Base-by-base conservation (phyloP, 2,329 filamentous ascomycete genomes). In the Laburnicola sp. region DNA sequence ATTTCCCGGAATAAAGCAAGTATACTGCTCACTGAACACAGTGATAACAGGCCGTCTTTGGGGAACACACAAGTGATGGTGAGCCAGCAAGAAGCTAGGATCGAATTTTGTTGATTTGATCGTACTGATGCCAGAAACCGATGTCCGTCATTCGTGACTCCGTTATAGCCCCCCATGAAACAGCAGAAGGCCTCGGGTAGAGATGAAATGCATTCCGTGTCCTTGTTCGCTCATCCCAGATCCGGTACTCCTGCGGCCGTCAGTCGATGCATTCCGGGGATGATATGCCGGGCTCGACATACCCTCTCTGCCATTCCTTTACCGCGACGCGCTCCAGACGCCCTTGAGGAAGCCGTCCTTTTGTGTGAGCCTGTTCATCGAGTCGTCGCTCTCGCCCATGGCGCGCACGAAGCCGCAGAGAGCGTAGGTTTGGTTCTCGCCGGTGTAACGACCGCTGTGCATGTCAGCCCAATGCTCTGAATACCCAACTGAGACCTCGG, bases 321-420 rank as follows among this genome's bases (percentile, higher is more conserved):
- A 83, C 70, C 82, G 74, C 70, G 74, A 78, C 64, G 85, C 88
- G 80, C 42, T 45, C 42, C 42, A 45, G 22, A 45, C 42, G 22
- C 36, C 36, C 21, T 45, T 25, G 9, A 45, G 31, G 11, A 45
- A 32, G 2, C 42, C 42, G 16, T 11, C 22, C 32, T 45, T 31
- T 25, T 45, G 42, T 11, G 42, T 32, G n/a, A 45, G 32, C 23
- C 42, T 22, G 23, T 45, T 45, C 32, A 45, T 8, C 10, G 42
- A 45, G 42, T 45, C 42, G 10, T 45, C 42, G 10, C 31, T 32
- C 42, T 45, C 42, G 42, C 42, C 42, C 42, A 45, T 45, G 11
- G 31, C 42, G 2, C 32, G 31, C n/a, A 45, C 42, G 25, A 45
- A 45, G 8, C 42, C 42, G 6, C 10, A 45, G 6, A 45, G 42